Percentiles rank a stretch among this genome's conserved stretches.
Conservation (phyloP, 2,329 filamentous ascomycete genomes). For the Thelonectria discophora region DNA sequence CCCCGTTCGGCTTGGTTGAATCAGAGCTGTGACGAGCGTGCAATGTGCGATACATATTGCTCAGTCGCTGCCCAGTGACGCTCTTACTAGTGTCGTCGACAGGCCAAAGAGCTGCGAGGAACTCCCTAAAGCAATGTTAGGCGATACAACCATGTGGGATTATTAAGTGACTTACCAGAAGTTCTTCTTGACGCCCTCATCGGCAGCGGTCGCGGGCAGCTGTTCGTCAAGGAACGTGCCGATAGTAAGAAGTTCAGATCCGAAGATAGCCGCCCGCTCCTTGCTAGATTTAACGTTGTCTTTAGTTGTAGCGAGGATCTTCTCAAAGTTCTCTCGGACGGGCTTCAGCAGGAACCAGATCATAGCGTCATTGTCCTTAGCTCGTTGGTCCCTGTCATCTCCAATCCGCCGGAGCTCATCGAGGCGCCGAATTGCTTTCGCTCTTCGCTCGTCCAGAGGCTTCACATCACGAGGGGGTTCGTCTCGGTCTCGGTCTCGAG, state of each 20-base stretch:
- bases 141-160: not conserved
- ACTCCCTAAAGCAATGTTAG: slow-evolving; percentile 51
- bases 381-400: slow-evolving; percentile 60
- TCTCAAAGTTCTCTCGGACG: slow-evolving; percentile 67
- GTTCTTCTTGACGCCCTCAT: slow-evolving; percentile 56
- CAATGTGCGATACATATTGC: slow-evolving; percentile 56
- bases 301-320: slow-evolving; percentile 68
- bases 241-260: slow-evolving; percentile 67
- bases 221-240: slow-evolving; percentile 67
- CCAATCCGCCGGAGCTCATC: slow-evolving; percentile 56
- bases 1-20: slow-evolving; percentile 46
- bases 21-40: slow-evolving; percentile 45
- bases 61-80: slow-evolving; percentile 55
- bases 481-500: slow-evolving; percentile 38
- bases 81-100: slow-evolving; percentile 56
- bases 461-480: slow-evolving; percentile 40
- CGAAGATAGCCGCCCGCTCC: slow-evolving; percentile 68
- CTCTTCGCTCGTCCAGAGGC: slow-evolving; percentile 52
- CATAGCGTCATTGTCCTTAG: slow-evolving; percentile 56
- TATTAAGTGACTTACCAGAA: slow-evolving; percentile 55
- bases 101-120: slow-evolving; percentile 56
- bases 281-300: slow-evolving; percentile 70
- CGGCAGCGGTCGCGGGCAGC: slow-evolving; percentile 52
- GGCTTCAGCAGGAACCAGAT: slow-evolving; percentile 64
- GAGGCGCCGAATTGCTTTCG: slow-evolving; percentile 52